A percentile compares a stretch with the other conserved stretches of the same genome.
These are phyloP conservation scores for Saccharomyces hybrid DNA, from an alignment of 1,139 yeast genomes.

Conservation along the genomic window DNA sequence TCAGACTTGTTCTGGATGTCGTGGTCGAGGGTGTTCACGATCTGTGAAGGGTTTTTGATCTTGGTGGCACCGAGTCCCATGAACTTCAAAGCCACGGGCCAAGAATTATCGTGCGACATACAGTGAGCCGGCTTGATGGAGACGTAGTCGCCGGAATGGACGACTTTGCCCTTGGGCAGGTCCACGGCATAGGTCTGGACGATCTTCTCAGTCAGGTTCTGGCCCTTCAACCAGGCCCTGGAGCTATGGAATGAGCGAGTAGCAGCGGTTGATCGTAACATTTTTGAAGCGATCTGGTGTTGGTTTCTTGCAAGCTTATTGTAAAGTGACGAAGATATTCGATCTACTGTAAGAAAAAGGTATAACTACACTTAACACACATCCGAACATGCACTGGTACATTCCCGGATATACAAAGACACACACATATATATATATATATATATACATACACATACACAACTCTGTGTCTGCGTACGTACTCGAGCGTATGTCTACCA, in stretches of 20 bases:
- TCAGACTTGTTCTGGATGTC: slow-evolving; percentile 92
- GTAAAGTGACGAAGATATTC: background rate
- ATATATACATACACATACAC: background rate
- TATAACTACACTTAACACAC: background rate
- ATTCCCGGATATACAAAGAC: background rate
- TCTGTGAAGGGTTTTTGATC: slow-evolving; percentile 78
- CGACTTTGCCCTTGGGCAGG: slow-evolving; percentile 57
- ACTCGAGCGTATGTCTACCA: background rate
- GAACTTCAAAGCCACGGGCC: slow-evolving; percentile 98
- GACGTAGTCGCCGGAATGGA: slow-evolving; percentile 88
- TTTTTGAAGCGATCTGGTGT: background rate
- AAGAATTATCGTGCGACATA: slow-evolving; percentile 97
- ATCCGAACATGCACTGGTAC: no score
- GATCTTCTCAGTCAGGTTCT: slow-evolving; percentile 88
- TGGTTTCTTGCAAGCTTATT: background rate
- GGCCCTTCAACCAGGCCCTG: slow-evolving; percentile 32
- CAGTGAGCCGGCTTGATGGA: slow-evolving; percentile 93
- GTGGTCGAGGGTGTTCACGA: slow-evolving; percentile 93
- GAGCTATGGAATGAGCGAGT: slow-evolving; percentile 15
- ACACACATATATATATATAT: background rate
- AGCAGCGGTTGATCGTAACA: slow-evolving; percentile 7
- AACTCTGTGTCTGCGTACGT: background rate
- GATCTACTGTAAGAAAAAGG: background rate
- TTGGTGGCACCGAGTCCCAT: slow-evolving; percentile 87
- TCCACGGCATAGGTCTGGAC: slow-evolving; percentile 92